Evolutionary conservation across 768 basidiomycete species (phyloP).

Genomic region (Cystobasidium tubakii): DNA sequence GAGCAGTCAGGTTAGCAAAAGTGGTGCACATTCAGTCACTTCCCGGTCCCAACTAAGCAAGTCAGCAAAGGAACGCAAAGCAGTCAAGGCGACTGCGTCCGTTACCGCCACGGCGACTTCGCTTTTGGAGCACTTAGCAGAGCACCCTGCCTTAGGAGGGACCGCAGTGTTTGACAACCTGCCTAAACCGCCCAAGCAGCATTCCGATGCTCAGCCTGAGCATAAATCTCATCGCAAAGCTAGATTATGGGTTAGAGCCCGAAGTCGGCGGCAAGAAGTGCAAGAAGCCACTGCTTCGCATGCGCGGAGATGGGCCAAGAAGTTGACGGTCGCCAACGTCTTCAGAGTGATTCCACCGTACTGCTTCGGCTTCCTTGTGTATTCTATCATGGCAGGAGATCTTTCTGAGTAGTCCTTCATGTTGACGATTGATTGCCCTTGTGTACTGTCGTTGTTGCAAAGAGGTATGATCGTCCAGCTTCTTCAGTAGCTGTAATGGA

Average conservation of each 20-base stretch:
- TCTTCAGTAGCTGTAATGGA: no score
- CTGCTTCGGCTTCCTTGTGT: conserved; percentile 30
- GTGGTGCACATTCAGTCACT: conserved; percentile 1
- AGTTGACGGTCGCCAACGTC: conserved; percentile 3
- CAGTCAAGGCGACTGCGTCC: neutral
- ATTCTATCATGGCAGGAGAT: conserved; percentile 23
- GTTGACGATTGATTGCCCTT: no score
- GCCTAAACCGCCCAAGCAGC: neutral
- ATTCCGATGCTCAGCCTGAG: neutral
- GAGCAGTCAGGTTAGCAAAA: neutral
- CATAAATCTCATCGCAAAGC: conserved; percentile 1
- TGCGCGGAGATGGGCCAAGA: neutral
- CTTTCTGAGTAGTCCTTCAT: conserved; percentile 1
- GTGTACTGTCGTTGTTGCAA: no score
- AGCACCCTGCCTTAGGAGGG: conserved; percentile 22
- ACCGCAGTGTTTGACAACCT: conserved; percentile 22
- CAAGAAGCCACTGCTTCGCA: conserved; percentile 1
- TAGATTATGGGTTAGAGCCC: neutral
- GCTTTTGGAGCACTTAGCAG: neutral
- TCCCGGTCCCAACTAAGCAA: conserved; percentile 12
- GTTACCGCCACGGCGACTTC: neutral
- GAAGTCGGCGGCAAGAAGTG: neutral
- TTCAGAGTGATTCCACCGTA: conserved; percentile 32
- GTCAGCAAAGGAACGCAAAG: neutral
- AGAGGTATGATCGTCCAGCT: no score